Conservation (phyloP, 768 basidiomycete genomes). For the Auriculariales sp. region DNA sequence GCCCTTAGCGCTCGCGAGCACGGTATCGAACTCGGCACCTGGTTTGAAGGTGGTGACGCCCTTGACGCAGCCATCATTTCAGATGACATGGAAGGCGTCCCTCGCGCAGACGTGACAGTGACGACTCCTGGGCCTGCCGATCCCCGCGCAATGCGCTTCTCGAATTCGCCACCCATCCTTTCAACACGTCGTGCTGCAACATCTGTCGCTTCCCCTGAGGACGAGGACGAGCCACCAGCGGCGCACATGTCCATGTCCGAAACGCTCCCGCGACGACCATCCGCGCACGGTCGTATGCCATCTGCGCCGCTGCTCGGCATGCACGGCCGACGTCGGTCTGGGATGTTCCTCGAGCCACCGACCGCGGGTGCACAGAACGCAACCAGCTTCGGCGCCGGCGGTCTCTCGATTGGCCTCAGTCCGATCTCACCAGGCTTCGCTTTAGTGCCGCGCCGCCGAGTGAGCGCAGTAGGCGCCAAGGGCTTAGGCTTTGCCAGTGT, state of each 20-base stretch:
- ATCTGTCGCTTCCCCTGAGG: not conserved
- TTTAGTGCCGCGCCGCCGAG: conserved; percentile 28
- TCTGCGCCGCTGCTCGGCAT: not conserved
- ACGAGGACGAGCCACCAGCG: not conserved
- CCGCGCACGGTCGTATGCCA: not conserved
- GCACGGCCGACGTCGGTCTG: not conserved
- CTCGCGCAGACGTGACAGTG: conserved; percentile 1
- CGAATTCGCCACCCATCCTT: not conserved
- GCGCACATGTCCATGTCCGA: not conserved
- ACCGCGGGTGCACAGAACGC: not conserved
- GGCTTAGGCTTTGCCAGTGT: not conserved
- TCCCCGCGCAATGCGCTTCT: not conserved
- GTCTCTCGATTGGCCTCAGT: conserved; percentile 63
- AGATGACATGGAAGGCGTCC: conserved; percentile 1
- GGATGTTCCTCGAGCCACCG: not conserved
- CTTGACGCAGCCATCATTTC: conserved; percentile 8
- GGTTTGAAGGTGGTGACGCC: conserved; percentile 28
- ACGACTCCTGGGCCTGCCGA: conserved; percentile 1
- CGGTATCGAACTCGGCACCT: conserved; percentile 29
- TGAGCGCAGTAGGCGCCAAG: not conserved
- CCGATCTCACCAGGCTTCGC: conserved; percentile 67
- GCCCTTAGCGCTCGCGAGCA: conserved; percentile 59
- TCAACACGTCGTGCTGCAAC: not conserved
- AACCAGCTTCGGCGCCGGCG: conserved; percentile 20
- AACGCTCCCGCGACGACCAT: not conserved